These are phyloP conservation scores for Penicillium oxalicum DNA, from an alignment of 2,329 filamentous ascomycete species.

Conservation along the genomic window DNA sequence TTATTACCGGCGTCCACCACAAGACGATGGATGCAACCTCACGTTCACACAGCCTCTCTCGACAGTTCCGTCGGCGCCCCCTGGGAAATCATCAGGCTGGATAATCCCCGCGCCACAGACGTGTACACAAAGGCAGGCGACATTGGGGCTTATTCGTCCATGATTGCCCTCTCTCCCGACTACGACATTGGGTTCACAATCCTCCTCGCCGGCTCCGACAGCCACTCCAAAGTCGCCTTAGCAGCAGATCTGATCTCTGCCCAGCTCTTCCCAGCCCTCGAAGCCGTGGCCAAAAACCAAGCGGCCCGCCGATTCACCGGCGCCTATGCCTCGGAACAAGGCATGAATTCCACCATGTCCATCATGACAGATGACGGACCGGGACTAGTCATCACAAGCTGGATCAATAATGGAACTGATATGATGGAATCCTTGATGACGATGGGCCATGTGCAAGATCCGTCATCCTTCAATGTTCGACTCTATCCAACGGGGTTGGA, in stretches of 20 bases:
- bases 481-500: constrained; percentile 22
- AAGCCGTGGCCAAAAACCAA: constrained; percentile 19
- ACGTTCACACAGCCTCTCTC: constrained; percentile 2
- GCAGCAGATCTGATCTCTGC: constrained; percentile 15
- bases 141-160: constrained; percentile 19
- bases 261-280: constrained; percentile 15
- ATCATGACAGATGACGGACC: constrained; percentile 17
- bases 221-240: constrained; percentile 4
- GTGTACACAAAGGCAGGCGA: constrained; percentile 21
- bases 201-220: constrained; percentile 14
- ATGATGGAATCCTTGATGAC: constrained; percentile 13
- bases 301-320: constrained; percentile 15
- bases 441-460: constrained; percentile 4
- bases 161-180: constrained; percentile 22
- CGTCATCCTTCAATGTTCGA: constrained; percentile 13
- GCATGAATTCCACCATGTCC: constrained; percentile 14
- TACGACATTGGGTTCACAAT: constrained; percentile 22
- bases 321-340: constrained; percentile 7
- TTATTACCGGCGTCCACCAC: not conserved
- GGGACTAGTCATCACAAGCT: constrained; percentile 14
- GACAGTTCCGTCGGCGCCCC: constrained; percentile 2
- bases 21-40: constrained; percentile 4
- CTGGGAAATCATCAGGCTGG: constrained; percentile 5
- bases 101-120: constrained; percentile 1
- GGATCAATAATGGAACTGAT: constrained; percentile 17